phyloP scores from a whole-genome alignment of 805 yeast species.

The Hemisphaericaspora nanyangensis region DNA sequence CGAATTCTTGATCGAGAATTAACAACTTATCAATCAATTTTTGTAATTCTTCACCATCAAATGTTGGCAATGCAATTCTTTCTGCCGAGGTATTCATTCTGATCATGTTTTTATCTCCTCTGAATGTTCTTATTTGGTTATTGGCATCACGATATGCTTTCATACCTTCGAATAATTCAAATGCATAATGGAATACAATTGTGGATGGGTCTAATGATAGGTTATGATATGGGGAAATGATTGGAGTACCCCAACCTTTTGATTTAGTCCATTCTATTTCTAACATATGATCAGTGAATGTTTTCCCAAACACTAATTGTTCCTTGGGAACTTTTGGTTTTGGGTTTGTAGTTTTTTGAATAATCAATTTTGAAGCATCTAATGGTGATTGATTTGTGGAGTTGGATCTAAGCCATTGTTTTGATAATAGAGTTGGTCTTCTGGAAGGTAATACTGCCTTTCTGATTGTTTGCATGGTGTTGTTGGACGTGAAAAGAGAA shows the following conservation, averaged over 20 bases:
- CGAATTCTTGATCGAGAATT: constrained; percentile 67
- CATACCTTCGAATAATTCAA: constrained; percentile 93
- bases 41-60: constrained; percentile 73
- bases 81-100: constrained; percentile 90
- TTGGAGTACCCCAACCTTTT: constrained; percentile 83
- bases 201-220: constrained; percentile 83
- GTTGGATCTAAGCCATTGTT: neutral
- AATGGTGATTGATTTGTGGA: constrained; percentile 14
- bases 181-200: constrained; percentile 91
- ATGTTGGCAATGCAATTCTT: constrained; percentile 85
- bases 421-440: neutral
- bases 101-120: constrained; percentile 87
- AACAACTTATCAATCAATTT: constrained; percentile 75
- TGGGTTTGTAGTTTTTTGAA: constrained; percentile 36
- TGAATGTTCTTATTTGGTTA: constrained; percentile 73
- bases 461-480: neutral
- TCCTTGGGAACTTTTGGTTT: constrained; percentile 36
- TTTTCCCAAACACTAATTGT: constrained; percentile 40
- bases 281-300: constrained; percentile 87
- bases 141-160: constrained; percentile 75
- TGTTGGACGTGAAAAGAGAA: neutral
- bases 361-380: constrained; percentile 35
- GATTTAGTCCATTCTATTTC: constrained; percentile 75
- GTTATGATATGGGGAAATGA: constrained; percentile 79
- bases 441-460: neutral